Percentiles rank a stretch among this genome's conserved stretches.
These are phyloP conservation scores for Rhynchosporium secalis DNA, from an alignment of 2,329 filamentous ascomycete species.

Conservation along the genomic window DNA sequence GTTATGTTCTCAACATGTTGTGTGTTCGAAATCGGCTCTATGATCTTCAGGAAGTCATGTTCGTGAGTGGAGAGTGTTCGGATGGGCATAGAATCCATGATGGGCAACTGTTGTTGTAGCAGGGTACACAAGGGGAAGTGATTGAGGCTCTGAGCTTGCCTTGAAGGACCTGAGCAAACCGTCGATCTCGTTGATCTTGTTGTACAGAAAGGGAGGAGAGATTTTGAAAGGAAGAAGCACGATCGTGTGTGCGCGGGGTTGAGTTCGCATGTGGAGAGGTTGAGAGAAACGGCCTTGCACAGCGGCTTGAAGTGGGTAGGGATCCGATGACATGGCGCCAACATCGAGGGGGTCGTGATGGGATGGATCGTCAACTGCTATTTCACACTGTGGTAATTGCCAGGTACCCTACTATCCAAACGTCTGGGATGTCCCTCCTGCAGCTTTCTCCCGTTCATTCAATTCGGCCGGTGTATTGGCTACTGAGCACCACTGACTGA, in stretches of 20 bases:
- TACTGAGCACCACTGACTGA: not conserved
- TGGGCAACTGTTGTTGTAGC: constrained; percentile 11
- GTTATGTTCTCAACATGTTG: constrained; percentile 33
- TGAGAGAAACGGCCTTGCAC: constrained; percentile 4
- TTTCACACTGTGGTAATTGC: not conserved
- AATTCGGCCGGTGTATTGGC: not conserved
- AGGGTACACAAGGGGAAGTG: not conserved
- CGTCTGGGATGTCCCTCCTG: constrained; percentile 1
- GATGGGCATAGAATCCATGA: constrained; percentile 32
- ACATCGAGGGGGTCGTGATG: constrained; percentile 6
- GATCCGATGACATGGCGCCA: constrained; percentile 16
- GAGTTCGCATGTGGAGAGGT: not conserved
- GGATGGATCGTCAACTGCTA: constrained; percentile 13
- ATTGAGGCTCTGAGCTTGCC: not conserved
- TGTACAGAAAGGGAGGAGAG: not conserved
- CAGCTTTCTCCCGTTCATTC: not conserved
- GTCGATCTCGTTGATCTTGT: constrained; percentile 1
- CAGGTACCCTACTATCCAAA: too few relatives aligned
- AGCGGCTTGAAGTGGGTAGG: constrained; percentile 7
- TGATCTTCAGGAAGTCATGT: constrained; percentile 18
- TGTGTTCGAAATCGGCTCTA: constrained; percentile 15
- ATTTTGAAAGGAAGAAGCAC: constrained; percentile 6
- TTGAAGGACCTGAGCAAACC: not conserved
- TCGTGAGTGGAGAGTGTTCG: constrained; percentile 17
- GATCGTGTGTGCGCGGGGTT: constrained; percentile 2